A percentile compares a stretch with the other conserved stretches of the same genome.
phyloP scores from a whole-genome alignment of 306 rosid genomes.

The Crotalaria pallida region DNA sequence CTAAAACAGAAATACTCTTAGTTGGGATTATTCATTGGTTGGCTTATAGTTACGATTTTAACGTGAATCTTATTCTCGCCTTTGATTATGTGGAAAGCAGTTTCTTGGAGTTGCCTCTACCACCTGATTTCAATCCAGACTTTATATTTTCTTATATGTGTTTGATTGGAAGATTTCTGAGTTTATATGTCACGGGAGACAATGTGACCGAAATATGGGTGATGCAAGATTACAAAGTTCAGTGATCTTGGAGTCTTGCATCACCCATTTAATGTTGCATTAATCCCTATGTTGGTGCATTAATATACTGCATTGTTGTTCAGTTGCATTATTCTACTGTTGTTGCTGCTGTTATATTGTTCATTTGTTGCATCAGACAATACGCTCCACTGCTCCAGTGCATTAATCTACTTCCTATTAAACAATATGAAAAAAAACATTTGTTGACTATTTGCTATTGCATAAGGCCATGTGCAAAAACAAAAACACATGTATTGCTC shows the following conservation, averaged over 20 bases:
- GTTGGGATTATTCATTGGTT: neutral
- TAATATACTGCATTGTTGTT: too few species aligned
- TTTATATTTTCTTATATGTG: neutral
- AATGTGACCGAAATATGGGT: constrained; percentile 5
- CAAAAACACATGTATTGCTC: too few species aligned
- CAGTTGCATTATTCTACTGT: too few species aligned
- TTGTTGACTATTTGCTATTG: too few species aligned
- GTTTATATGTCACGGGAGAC: neutral
- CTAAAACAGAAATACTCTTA: neutral
- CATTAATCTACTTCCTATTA: too few species aligned
- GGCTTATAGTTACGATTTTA: neutral
- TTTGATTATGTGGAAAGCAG: constrained; percentile 13
- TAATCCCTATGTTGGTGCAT: too few species aligned
- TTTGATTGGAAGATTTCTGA: neutral
- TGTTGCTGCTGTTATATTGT: too few species aligned
- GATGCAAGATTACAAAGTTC: constrained; percentile 18
- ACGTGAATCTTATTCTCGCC: neutral
- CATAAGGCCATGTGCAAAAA: too few species aligned
- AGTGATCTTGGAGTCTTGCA: constrained; percentile 34
- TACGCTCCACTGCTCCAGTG: too few species aligned
- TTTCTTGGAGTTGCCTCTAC: neutral
- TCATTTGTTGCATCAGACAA: too few species aligned
- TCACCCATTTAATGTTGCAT: too few species aligned
- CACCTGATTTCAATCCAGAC: neutral
- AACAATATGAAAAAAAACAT: too few species aligned